Base-by-base conservation (phyloP, 495 filamentous ascomycete genomes). In the Aspergillus avenaceus region DNA sequence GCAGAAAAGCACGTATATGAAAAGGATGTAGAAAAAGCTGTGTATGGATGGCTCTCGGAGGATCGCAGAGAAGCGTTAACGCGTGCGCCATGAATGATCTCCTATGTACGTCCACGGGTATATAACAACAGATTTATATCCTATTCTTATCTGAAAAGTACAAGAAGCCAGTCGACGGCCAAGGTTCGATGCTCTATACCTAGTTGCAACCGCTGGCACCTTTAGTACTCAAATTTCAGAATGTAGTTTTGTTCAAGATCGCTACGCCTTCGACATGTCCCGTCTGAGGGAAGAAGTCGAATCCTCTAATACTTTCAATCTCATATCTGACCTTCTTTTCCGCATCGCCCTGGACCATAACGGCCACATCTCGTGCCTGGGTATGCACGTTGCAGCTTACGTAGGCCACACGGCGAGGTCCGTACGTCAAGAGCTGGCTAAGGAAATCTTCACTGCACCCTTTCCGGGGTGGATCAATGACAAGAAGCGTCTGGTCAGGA, bases 261-360 rank as follows among this genome's bases (percentile, higher is more conserved):
- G 88, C 93, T 47, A 97, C 90, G 34, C 93, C 88, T 67, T 98
- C 93, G 0, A 97, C 93, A 77, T 98, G 93, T 5, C 90, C 84
- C 21, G 93, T 97, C 77, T 97, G 93, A 38, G 93, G 93, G 69
- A 98, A 98, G 73, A 98, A 98, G 61, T 98, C 93, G 63, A 97
- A 97, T 4, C 91, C 93, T 40, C 85, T 77, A 27, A 98, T 72
- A 62, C 88, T 95, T 76, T 98, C 95, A 59, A 98, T 88, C 65
- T 84, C 81, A 70, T 96, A 98, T 40, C 77, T 72, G 23, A 76
- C 74, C 42, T 75, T 66, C 9, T 68, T 67, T 57, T 72, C 72
- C 37, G 67, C 63, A 40, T 75, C 65, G 16, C 87, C 88, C 45
- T 84, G 76, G 0, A 95, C 88, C 67, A 96, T 69, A 26, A 88